A percentile compares a stretch with the other conserved stretches of the same genome.
Evolutionary conservation across 2,329 filamentous ascomycete species (phyloP).

Genomic region (Pseudogymnoascus sp.): DNA sequence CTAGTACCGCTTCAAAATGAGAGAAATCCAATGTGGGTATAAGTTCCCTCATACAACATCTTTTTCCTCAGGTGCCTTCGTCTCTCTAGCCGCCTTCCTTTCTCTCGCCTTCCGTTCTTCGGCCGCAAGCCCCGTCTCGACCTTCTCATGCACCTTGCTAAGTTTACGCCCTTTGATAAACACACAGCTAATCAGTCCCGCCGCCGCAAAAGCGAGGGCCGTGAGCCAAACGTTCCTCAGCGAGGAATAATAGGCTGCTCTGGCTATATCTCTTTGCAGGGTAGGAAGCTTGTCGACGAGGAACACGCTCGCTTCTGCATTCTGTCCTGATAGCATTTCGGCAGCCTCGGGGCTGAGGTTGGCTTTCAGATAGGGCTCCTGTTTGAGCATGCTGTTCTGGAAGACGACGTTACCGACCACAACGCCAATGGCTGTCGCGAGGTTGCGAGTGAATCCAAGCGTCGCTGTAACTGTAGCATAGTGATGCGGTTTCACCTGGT

Average conservation of each 20-base stretch:
- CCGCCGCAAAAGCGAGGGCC: constrained; percentile 22
- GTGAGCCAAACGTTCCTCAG: constrained; percentile 26
- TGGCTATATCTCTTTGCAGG: constrained; percentile 17
- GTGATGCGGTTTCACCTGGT: constrained; percentile 51
- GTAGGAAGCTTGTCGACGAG: constrained; percentile 19
- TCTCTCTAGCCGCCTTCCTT: constrained; percentile 12
- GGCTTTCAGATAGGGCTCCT: constrained; percentile 13
- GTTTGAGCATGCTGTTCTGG: constrained; percentile 36
- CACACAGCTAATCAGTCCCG: constrained; percentile 32
- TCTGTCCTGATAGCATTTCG: constrained; percentile 19
- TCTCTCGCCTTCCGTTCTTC: constrained; percentile 16
- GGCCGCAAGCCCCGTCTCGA: constrained; percentile 36
- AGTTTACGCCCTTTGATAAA: constrained; percentile 38
- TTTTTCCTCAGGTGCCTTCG: constrained; percentile 12
- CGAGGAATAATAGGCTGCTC: constrained; percentile 18
- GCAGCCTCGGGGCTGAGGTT: constrained; percentile 20
- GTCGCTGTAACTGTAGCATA: constrained; percentile 62
- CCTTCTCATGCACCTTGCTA: constrained; percentile 43
- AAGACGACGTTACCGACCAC: constrained; percentile 44
- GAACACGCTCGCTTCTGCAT: constrained; percentile 23
- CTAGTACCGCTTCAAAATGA: not conserved
- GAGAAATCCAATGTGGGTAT: not conserved
- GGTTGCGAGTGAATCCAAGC: constrained; percentile 50
- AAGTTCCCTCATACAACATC: not conserved
- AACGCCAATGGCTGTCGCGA: constrained; percentile 39